Base-by-base conservation (phyloP, 1,139 yeast genomes). In the Lodderomyces beijingensis region DNA sequence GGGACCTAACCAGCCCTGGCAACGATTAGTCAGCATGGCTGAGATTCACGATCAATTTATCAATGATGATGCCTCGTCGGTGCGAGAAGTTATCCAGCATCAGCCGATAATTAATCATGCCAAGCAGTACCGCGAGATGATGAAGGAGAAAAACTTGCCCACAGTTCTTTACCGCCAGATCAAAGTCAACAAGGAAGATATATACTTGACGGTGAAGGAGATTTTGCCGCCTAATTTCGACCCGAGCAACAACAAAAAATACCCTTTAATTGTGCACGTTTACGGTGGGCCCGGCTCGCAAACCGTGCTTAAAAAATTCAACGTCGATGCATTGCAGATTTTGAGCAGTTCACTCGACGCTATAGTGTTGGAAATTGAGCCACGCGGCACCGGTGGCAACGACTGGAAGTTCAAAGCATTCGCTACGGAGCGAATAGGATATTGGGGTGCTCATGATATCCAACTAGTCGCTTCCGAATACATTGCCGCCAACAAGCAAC, bases 201-300 rank as follows among this genome's bases (percentile, higher is more conserved):
- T 78, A 4, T 49, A 55, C n/a, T 64, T 85, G 22, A 81, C 85
- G 51, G 75, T 80, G 35, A 59, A 82, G 31, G 96, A 89, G 53
- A 79, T 83, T 4, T 63, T 77, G 24, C 98, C 98, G 1, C 74
- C 78, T 1, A 65, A 70, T 38, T 84, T 88, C 50, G 66, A 81
- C 44, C 67, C 77, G 3, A 45, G 51, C 3, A 23, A 23, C 12
- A 10, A 10, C 7, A 62, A 59, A 37, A 76, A 80, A 50, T 80
- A 89, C 51, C 96, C 97, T 0, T 55, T 91, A 3, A 57, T 91
- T 36, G 95, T 89, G 16, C 79, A 78, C 45, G 86, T 80, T 4
- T 91, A 91, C 53, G 97, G 95, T 3, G 98, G 97, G 0, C 99
- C 99, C 0, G 96, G 95, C 0, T 82, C 95, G 1, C 91, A 83